A percentile compares a stretch with the other conserved stretches of the same genome.
Evolutionary conservation across 1,284 basidiomycete species (phyloP).

Genomic region (Tetrapyrgos nigripes): DNA sequence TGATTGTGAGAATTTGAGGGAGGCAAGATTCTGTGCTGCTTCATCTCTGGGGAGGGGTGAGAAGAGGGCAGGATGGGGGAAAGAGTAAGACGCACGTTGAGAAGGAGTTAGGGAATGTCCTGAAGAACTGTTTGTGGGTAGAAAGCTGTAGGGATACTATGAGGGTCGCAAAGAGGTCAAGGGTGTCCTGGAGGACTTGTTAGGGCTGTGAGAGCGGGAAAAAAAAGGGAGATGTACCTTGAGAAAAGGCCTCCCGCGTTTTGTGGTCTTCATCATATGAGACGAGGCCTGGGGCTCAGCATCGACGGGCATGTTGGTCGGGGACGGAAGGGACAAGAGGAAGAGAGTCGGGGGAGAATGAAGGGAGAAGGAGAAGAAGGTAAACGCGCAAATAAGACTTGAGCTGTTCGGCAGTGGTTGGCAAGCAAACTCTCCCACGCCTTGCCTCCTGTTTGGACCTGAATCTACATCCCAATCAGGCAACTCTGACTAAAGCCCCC

Average conservation of each 20-base stretch:
- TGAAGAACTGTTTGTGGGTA: constrained; percentile 95
- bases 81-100: constrained; percentile 73
- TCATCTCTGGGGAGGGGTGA: constrained; percentile 75
- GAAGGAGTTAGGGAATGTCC: constrained; percentile 94
- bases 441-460: constrained; percentile 40
- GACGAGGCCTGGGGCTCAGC: constrained; percentile 64
- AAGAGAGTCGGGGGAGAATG: constrained; percentile 30
- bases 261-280: constrained; percentile 97
- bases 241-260: constrained; percentile 91
- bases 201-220: constrained; percentile 12
- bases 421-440: constrained; percentile 38
- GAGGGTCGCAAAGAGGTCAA: constrained; percentile 97
- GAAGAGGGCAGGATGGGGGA: constrained; percentile 17
- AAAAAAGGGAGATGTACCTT: constrained; percentile 61
- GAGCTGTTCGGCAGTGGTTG: constrained; percentile 47
- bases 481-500: not conserved
- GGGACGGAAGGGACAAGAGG: constrained; percentile 22
- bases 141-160: constrained; percentile 92
- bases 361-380: constrained; percentile 34
- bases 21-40: constrained; percentile 92
- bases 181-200: constrained; percentile 79
- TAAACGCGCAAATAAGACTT: constrained; percentile 31
- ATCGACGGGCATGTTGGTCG: constrained; percentile 44
- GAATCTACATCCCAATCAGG: constrained; percentile 2
- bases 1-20: constrained; percentile 98